Evolutionary conservation across 495 filamentous ascomycete genomes (phyloP).

Genomic region (Tetracladium setigerum): DNA sequence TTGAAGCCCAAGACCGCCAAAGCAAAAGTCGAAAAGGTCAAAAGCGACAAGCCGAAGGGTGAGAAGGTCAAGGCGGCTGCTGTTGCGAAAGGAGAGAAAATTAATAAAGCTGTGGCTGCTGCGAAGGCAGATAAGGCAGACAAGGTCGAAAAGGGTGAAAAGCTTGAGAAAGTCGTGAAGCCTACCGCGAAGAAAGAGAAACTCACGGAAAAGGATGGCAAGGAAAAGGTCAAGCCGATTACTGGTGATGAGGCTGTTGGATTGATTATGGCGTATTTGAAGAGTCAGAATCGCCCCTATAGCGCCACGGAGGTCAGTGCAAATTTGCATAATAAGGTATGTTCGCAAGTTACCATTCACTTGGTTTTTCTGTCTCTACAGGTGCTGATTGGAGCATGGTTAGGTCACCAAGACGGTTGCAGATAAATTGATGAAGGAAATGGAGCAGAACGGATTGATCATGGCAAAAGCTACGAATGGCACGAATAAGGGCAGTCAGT

Average conservation of each 20-base stretch:
- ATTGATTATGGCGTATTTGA: slow-evolving; percentile 14
- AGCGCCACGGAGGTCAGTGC: slow-evolving; percentile 53
- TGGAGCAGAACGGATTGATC: slow-evolving; percentile 53
- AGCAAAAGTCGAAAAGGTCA: slow-evolving; percentile 18
- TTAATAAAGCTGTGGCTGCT: neutral
- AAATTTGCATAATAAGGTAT: slow-evolving; percentile 55
- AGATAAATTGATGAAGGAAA: slow-evolving; percentile 53
- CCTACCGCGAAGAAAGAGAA: neutral
- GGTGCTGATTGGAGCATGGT: neutral
- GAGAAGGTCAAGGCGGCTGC: neutral
- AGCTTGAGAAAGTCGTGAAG: slow-evolving; percentile 12
- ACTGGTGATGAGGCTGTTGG: slow-evolving; percentile 15
- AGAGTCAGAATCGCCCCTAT: slow-evolving; percentile 16
- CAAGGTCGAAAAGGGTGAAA: slow-evolving; percentile 1
- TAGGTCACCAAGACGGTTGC: slow-evolving; percentile 54
- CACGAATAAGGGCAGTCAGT: slow-evolving; percentile 18
- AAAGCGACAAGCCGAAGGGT: slow-evolving; percentile 1
- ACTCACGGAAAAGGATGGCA: slow-evolving; percentile 7
- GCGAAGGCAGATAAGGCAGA: slow-evolving; percentile 1
- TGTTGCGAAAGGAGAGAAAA: no score
- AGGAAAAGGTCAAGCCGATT: slow-evolving; percentile 14
- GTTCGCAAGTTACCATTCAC: slow-evolving; percentile 1
- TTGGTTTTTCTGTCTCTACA: neutral
- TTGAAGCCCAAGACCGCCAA: slow-evolving; percentile 20
- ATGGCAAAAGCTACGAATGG: slow-evolving; percentile 39